A percentile compares a stretch with the other conserved stretches of the same genome.
Conservation (phyloP, 495 filamentous ascomycete species). For the Immersiella caudata region DNA sequence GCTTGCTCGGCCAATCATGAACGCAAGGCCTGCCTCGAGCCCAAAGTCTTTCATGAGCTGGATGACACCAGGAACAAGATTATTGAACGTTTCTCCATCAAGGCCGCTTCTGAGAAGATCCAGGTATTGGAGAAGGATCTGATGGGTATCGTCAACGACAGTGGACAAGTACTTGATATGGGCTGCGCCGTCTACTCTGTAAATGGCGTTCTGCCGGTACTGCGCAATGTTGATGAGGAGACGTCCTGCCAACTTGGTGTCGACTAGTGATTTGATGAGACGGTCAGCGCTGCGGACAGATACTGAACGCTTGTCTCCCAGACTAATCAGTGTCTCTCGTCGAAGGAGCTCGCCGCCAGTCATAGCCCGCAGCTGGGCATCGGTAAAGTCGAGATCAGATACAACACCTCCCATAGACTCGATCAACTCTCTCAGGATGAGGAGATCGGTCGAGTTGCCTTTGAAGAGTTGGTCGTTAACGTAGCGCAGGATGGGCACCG, state of each 20-base stretch:
- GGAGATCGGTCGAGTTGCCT: slow-evolving; percentile 82
- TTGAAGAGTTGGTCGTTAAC: slow-evolving; percentile 78
- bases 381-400: slow-evolving; percentile 80
- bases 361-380: slow-evolving; percentile 81
- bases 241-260: slow-evolving; percentile 71
- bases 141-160: slow-evolving; percentile 86
- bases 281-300: slow-evolving; percentile 65
- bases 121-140: slow-evolving; percentile 81
- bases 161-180: slow-evolving; percentile 82
- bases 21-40: slow-evolving; percentile 80
- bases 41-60: slow-evolving; percentile 77
- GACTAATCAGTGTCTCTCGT: slow-evolving; percentile 71
- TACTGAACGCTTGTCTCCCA: slow-evolving; percentile 76
- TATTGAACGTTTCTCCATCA: slow-evolving; percentile 75
- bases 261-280: slow-evolving; percentile 75
- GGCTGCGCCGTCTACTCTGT: slow-evolving; percentile 65
- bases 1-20: slow-evolving; percentile 78
- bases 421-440: slow-evolving; percentile 85
- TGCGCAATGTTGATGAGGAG: slow-evolving; percentile 88
- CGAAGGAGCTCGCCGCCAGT: slow-evolving; percentile 81
- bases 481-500: slow-evolving; percentile 84
- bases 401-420: slow-evolving; percentile 91
- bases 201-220: slow-evolving; percentile 79
- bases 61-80: slow-evolving; percentile 73
- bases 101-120: slow-evolving; percentile 84